phyloP scores from a whole-genome alignment of 768 basidiomycete genomes.

The Suillus subalutaceus region DNA sequence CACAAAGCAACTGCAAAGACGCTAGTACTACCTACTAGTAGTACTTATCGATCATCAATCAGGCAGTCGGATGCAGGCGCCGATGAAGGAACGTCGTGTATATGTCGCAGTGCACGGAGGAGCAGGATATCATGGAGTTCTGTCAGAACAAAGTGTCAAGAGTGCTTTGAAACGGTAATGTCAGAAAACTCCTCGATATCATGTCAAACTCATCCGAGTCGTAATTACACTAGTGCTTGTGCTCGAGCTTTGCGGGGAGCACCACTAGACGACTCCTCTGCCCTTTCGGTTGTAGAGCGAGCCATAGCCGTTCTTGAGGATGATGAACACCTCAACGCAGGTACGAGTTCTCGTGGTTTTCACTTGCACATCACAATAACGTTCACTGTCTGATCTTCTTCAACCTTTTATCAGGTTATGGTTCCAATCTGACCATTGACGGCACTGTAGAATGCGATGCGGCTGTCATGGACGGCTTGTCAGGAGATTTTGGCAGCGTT shows the following conservation, averaged over 20 bases:
- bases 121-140: conserved; percentile 63
- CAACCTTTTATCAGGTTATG: conserved; percentile 52
- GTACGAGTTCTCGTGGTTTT: conserved; percentile 33
- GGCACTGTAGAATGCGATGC: conserved; percentile 85
- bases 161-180: conserved; percentile 56
- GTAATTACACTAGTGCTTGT: conserved; percentile 50
- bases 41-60: not conserved
- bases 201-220: not conserved
- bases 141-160: conserved; percentile 55
- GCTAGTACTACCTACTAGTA: no score
- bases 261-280: conserved; percentile 22
- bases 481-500: conserved; percentile 64
- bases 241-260: conserved; percentile 38
- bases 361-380: not conserved
- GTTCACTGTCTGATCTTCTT: not conserved
- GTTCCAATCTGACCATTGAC: conserved; percentile 76
- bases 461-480: conserved; percentile 60
- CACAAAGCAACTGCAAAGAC: no score
- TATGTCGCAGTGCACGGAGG: conserved; percentile 77
- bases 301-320: conserved; percentile 68
- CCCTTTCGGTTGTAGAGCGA: conserved; percentile 51
- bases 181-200: not conserved
- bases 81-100: conserved; percentile 13
- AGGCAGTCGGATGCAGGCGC: not conserved
- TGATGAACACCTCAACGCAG: conserved; percentile 71